Conservation (phyloP, 1,284 basidiomycete genomes). For the Xerocomus nothofagi region DNA sequence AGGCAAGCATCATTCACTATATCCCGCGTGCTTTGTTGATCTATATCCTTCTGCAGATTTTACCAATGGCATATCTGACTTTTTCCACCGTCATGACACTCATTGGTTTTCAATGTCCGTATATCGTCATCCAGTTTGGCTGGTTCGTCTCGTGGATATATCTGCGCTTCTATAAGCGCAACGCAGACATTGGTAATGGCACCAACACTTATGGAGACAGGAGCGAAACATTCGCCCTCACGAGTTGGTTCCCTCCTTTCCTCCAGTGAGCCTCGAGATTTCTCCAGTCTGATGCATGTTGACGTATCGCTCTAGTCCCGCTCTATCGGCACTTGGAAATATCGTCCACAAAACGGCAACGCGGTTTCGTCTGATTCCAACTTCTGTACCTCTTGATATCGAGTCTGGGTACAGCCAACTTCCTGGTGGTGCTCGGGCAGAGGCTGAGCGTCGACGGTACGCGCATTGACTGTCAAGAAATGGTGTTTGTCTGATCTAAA, state of each 20-base stretch:
- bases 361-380: slow-evolving; percentile 80
- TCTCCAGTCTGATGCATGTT: slow-evolving; percentile 43
- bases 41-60: slow-evolving; percentile 49
- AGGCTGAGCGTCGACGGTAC: slow-evolving; percentile 89
- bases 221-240: slow-evolving; percentile 95
- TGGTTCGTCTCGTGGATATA: slow-evolving; percentile 97
- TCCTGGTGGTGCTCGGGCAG: slow-evolving; percentile 85
- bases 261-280: slow-evolving; percentile 63
- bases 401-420: slow-evolving; percentile 78
- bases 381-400: slow-evolving; percentile 54
- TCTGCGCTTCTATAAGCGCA: slow-evolving; percentile 94
- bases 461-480: slow-evolving; percentile 23
- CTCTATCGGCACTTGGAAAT: slow-evolving; percentile 69
- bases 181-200: slow-evolving; percentile 59
- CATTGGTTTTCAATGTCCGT: slow-evolving; percentile 89
- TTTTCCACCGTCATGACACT: slow-evolving; percentile 89
- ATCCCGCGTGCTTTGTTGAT: background rate
- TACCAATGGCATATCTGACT: slow-evolving; percentile 93
- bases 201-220: slow-evolving; percentile 80
- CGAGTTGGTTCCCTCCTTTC: slow-evolving; percentile 96
- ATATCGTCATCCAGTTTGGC: slow-evolving; percentile 96
- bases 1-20: slow-evolving; percentile 53
- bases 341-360: slow-evolving; percentile 68
- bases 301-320: slow-evolving; percentile 31
- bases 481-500: slow-evolving; percentile 7